Conservation (phyloP, 129 eudicot species). For the Arctium lappa region DNA sequence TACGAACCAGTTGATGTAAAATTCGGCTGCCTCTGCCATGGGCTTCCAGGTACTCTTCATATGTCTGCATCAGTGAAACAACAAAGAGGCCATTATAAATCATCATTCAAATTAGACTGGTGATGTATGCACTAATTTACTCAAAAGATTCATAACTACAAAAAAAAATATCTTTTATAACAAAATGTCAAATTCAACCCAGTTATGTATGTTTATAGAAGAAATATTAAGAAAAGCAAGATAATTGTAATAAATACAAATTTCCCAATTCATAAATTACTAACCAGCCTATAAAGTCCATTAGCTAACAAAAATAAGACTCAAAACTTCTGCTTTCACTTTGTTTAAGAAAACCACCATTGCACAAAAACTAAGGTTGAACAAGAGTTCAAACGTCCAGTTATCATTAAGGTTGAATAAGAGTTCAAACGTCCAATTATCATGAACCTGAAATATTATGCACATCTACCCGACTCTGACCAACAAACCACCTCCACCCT, state of each 20-base stretch:
- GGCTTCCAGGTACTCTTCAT: constrained; percentile 95
- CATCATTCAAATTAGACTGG: neutral
- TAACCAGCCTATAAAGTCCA: neutral
- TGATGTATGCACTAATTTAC: neutral
- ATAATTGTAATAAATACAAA: neutral
- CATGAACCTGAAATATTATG: neutral
- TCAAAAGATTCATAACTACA: neutral
- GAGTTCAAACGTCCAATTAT: no score
- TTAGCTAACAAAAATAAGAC: neutral
- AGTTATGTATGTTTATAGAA: neutral
- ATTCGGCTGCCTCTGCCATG: constrained; percentile 45
- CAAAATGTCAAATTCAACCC: neutral
- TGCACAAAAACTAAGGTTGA: neutral
- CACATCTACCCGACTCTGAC: neutral
- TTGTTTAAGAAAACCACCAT: neutral
- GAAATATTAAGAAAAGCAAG: neutral
- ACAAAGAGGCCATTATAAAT: constrained; percentile 6
- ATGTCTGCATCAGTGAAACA: constrained; percentile 56
- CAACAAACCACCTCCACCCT: neutral
- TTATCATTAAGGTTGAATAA: no score
- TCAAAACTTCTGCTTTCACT: neutral
- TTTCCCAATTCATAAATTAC: neutral
- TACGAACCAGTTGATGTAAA: constrained; percentile 50
- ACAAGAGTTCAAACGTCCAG: no score
- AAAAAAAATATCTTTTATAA: neutral